These are phyloP conservation scores for Taxillus chinensis DNA, from an alignment of 164 flowering plant genomes.

Conservation along the genomic window DNA sequence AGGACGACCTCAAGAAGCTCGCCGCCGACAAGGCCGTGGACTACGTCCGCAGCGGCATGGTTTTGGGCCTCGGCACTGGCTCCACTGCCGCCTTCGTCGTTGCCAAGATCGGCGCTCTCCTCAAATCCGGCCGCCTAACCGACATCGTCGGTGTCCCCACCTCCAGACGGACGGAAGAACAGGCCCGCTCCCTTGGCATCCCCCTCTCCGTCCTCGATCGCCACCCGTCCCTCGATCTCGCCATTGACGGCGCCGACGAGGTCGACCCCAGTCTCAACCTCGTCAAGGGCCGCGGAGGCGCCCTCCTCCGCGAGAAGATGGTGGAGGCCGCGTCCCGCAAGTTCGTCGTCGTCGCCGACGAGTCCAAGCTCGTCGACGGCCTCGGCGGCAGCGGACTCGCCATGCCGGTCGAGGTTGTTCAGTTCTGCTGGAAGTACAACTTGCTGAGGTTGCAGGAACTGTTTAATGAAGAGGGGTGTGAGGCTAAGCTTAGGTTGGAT, in stretches of 20 bases:
- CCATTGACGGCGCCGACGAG: constrained; percentile 61
- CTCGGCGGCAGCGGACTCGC: constrained; percentile 50
- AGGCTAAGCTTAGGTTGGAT: constrained; percentile 54
- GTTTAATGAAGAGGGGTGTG: constrained; percentile 56
- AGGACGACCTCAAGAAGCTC: constrained; percentile 73
- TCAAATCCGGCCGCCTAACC: constrained; percentile 34
- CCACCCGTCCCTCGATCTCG: constrained; percentile 37
- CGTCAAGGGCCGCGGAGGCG: constrained; percentile 56
- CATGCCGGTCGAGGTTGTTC: constrained; percentile 52
- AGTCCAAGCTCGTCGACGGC: constrained; percentile 36
- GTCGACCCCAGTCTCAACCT: constrained; percentile 43
- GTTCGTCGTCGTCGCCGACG: constrained; percentile 49
- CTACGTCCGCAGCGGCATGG: constrained; percentile 69
- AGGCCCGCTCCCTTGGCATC: constrained; percentile 38
- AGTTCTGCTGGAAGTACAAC: constrained; percentile 55
- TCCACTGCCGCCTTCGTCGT: constrained; percentile 91
- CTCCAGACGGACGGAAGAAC: constrained; percentile 44
- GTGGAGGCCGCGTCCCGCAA: constrained; percentile 48
- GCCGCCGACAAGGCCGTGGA: constrained; percentile 88
- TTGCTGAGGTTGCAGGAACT: constrained; percentile 43
- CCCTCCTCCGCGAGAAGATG: constrained; percentile 54
- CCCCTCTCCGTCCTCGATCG: constrained; percentile 38
- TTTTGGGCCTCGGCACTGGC: constrained; percentile 85
- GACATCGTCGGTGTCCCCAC: constrained; percentile 54
- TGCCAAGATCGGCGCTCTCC: constrained; percentile 50